These are phyloP conservation scores for Lactuca saligna DNA, from an alignment of 129 eudicot genomes.

Conservation along the genomic window DNA sequence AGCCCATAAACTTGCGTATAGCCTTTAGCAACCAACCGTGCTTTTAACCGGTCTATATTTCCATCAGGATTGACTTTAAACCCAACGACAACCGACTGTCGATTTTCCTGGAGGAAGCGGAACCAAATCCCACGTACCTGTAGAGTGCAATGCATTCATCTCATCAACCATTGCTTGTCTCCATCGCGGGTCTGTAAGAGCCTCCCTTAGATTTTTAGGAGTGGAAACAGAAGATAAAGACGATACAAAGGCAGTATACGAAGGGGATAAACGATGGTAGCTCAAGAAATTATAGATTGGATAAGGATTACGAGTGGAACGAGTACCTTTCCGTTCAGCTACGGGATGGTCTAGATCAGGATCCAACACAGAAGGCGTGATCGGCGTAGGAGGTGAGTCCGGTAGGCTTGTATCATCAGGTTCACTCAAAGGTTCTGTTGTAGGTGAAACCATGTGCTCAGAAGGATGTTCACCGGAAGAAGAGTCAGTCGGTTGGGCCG, in stretches of 20 bases:
- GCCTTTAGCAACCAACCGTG: too few relatives aligned
- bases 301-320: too few relatives aligned
- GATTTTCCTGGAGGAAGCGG: too few relatives aligned
- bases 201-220: background rate
- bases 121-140: background rate
- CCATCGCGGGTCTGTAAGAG: background rate
- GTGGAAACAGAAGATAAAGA: background rate
- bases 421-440: background rate
- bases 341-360: too few relatives aligned
- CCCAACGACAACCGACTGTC: too few relatives aligned
- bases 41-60: too few relatives aligned
- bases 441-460: background rate
- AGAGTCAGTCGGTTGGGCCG: too few relatives aligned
- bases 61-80: too few relatives aligned
- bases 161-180: background rate
- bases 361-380: background rate
- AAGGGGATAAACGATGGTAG: background rate
- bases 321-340: too few relatives aligned
- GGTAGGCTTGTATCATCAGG: background rate
- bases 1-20: too few relatives aligned
- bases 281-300: background rate
- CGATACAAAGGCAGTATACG: background rate
- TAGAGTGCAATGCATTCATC: constrained; percentile 3
- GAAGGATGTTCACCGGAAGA: too few relatives aligned
- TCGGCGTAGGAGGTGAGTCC: background rate